phyloP scores from a whole-genome alignment of 805 yeast species.

The Candida sanyiensis region DNA sequence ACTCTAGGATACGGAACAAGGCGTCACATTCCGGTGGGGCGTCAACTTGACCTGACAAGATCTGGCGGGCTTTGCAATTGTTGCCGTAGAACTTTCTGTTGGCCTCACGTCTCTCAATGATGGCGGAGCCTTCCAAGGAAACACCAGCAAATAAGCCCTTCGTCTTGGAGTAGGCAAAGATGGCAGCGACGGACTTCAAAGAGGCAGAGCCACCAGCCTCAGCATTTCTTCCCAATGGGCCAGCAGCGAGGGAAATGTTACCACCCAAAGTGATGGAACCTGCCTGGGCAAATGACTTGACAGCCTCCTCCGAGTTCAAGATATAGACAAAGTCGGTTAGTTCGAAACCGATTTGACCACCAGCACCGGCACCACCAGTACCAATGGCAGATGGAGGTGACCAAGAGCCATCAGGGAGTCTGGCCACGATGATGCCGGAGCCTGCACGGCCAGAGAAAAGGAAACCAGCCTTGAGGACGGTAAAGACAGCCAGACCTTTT shows the following conservation, averaged over 20 bases:
- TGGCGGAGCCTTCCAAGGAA: constrained; percentile 92
- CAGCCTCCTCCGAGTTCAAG: constrained; percentile 81
- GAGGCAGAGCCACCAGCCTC: constrained; percentile 97
- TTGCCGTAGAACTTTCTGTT: constrained; percentile 91
- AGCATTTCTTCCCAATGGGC: constrained; percentile 95
- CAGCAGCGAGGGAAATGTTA: constrained; percentile 92
- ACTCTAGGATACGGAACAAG: constrained; percentile 77
- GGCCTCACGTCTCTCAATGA: constrained; percentile 96
- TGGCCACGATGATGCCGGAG: constrained; percentile 89
- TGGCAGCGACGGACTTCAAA: constrained; percentile 77
- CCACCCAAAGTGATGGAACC: constrained; percentile 96
- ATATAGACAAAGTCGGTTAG: constrained; percentile 94
- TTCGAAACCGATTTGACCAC: constrained; percentile 96
- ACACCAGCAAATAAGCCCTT: constrained; percentile 97
- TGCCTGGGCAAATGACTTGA: constrained; percentile 85
- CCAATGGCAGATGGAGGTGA: constrained; percentile 94
- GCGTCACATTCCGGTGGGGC: constrained; percentile 90
- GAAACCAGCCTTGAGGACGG: constrained; percentile 96
- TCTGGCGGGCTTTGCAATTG: constrained; percentile 80
- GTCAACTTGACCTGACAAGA: constrained; percentile 82
- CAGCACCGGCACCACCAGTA: constrained; percentile 98
- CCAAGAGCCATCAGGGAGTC: constrained; percentile 94
- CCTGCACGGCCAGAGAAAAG: constrained; percentile 96
- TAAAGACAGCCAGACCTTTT: constrained; percentile 84
- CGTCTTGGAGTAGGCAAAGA: constrained; percentile 89